Evolutionary conservation across 139 green algal species (phyloP).

Genomic region (Chlamydomonas incerta): DNA sequence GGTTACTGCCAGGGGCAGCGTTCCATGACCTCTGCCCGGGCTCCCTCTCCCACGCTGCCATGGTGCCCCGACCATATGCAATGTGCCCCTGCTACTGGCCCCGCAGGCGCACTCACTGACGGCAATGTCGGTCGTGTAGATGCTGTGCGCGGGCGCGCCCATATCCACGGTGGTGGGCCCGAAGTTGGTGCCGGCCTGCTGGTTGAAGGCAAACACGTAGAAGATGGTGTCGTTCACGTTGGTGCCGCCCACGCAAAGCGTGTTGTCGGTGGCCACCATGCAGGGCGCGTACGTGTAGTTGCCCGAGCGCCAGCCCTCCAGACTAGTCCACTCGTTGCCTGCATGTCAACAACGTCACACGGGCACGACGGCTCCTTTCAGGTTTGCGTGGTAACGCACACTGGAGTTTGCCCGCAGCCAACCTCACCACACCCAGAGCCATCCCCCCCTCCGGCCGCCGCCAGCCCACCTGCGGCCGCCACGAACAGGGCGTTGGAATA

Average conservation of each 20-base stretch:
- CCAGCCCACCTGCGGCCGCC: conserved; percentile 33
- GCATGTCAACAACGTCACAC: too few species aligned
- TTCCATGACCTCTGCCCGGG: too few species aligned
- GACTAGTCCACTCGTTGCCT: conserved; percentile 41
- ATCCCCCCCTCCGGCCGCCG: not conserved
- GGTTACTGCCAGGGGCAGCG: not conserved
- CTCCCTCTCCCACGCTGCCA: too few species aligned
- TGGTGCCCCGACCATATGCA: too few species aligned
- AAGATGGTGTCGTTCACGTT: conserved; percentile 8
- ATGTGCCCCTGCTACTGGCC: not conserved
- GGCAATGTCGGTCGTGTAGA: conserved; percentile 35
- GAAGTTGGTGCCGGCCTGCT: conserved; percentile 15
- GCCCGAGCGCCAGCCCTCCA: conserved; percentile 1
- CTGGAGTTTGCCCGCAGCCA: too few species aligned
- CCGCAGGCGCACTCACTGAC: conserved; percentile 31
- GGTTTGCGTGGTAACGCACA: too few species aligned
- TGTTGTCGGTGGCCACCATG: conserved; percentile 32
- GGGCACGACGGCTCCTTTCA: too few species aligned
- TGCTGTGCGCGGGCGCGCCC: not conserved
- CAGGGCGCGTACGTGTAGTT: conserved; percentile 37
- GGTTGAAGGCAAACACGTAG: not conserved
- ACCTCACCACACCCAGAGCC: not conserved
- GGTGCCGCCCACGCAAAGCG: conserved; percentile 40
- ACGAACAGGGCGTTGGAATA: conserved; percentile 34
- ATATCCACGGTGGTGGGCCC: conserved; percentile 13